Percentiles rank a stretch among this genome's conserved stretches.
Evolutionary conservation across 768 basidiomycete genomes (phyloP).

Genomic region (Punctularia strigosozonata): DNA sequence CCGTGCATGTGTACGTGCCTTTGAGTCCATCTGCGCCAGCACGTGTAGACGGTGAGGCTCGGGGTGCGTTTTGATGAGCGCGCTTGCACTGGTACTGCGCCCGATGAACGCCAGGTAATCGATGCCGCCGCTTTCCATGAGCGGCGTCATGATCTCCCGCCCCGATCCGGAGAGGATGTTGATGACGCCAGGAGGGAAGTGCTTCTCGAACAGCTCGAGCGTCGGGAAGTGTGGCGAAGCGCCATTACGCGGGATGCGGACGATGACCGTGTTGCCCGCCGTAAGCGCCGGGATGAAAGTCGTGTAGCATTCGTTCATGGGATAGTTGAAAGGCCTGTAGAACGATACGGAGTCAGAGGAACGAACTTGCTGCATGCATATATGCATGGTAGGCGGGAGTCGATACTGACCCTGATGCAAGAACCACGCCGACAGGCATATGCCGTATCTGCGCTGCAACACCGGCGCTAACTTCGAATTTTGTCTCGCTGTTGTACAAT

Average conservation of each 20-base stretch:
- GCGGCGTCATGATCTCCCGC: slow-evolving; percentile 5
- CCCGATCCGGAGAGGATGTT: slow-evolving; percentile 4
- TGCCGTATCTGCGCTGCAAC: slow-evolving; percentile 1
- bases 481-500: background rate
- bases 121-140: slow-evolving; percentile 3
- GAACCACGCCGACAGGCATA: slow-evolving; percentile 2
- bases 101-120: slow-evolving; percentile 5
- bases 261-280: slow-evolving; percentile 3
- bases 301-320: slow-evolving; percentile 5
- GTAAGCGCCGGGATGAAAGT: slow-evolving; percentile 5
- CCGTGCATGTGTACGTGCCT: background rate
- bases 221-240: slow-evolving; percentile 5
- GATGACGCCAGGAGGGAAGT: slow-evolving; percentile 4
- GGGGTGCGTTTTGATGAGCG: slow-evolving; percentile 3
- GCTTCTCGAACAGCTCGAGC: slow-evolving; percentile 4
- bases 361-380: no score
- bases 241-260: slow-evolving; percentile 4
- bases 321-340: slow-evolving; percentile 5
- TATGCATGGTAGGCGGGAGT: background rate
- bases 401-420: background rate
- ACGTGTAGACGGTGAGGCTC: slow-evolving; percentile 1
- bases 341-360: no score
- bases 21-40: slow-evolving; percentile 3
- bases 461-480: slow-evolving; percentile 1
- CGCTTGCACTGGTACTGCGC: slow-evolving; percentile 1